Conservation (phyloP, 1,139 yeast genomes). For the Ogataea hybrid region DNA sequence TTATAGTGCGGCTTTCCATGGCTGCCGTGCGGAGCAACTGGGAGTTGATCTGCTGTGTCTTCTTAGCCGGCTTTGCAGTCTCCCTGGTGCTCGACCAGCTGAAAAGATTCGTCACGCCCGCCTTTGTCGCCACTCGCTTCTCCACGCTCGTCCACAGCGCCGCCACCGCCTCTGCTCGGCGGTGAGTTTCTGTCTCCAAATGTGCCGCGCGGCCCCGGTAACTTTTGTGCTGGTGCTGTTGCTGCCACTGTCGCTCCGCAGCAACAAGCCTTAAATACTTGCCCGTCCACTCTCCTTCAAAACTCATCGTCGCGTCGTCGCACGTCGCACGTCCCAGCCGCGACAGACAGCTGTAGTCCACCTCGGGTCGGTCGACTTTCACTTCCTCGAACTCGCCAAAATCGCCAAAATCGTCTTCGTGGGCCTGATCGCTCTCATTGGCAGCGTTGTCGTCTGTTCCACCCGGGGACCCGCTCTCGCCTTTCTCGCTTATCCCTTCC, state of each 20-base stretch:
- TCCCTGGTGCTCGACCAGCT: conserved; percentile 21
- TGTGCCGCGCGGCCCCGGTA: conserved; percentile 4
- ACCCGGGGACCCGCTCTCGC: background rate
- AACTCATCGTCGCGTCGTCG: background rate
- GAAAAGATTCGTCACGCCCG: conserved; percentile 16
- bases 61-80: conserved; percentile 3
- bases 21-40: conserved; percentile 18
- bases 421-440: background rate
- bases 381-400: conserved; percentile 26
- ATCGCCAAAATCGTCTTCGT: conserved; percentile 1
- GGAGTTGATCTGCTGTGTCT: conserved; percentile 18
- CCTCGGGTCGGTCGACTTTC: background rate
- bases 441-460: background rate
- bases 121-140: conserved; percentile 19
- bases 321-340: background rate
- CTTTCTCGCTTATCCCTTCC: background rate
- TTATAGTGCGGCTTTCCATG: conserved; percentile 11
- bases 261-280: conserved; percentile 7
- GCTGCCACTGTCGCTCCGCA: conserved; percentile 14
- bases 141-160: conserved; percentile 26
- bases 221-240: background rate
- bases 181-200: conserved; percentile 7
- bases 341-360: background rate
- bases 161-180: conserved; percentile 14
- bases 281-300: conserved; percentile 1